Conservation (phyloP, 2,329 filamentous ascomycete genomes). For the Colletotrichum sp. region DNA sequence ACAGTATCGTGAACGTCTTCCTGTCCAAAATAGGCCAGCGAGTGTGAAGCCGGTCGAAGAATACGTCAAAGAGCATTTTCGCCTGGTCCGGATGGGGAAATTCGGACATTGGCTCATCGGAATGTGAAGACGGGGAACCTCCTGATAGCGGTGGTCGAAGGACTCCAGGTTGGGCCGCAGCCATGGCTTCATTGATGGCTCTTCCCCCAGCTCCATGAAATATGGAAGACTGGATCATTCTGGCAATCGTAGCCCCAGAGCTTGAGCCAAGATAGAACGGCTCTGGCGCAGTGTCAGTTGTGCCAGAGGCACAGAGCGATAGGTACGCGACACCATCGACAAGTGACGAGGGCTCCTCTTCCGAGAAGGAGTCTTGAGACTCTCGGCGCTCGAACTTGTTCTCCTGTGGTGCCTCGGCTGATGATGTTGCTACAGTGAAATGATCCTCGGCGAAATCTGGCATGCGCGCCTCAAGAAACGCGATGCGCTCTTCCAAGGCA, state of each 20-base stretch:
- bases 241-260: constrained; percentile 29
- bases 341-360: constrained; percentile 24
- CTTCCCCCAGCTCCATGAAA: constrained; percentile 21
- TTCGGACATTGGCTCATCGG: constrained; percentile 9
- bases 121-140: background rate
- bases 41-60: constrained; percentile 30
- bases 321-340: constrained; percentile 30
- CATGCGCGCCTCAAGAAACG: constrained; percentile 30
- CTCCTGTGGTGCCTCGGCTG: background rate
- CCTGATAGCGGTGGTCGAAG: background rate
- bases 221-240: constrained; percentile 30
- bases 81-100: constrained; percentile 24
- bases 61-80: constrained; percentile 25
- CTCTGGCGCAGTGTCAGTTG: constrained; percentile 25
- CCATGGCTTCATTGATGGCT: background rate
- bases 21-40: constrained; percentile 30
- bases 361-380: constrained; percentile 16
- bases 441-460: constrained; percentile 30
- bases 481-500: constrained; percentile 31
- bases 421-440: background rate
- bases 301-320: constrained; percentile 28
- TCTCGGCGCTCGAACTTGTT: background rate
- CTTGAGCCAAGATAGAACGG: constrained; percentile 31
- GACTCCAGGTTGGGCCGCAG: background rate
- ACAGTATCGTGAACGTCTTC: constrained; percentile 22